phyloP scores from a whole-genome alignment of 257 asterid species.

The Ilex aquifolium region DNA sequence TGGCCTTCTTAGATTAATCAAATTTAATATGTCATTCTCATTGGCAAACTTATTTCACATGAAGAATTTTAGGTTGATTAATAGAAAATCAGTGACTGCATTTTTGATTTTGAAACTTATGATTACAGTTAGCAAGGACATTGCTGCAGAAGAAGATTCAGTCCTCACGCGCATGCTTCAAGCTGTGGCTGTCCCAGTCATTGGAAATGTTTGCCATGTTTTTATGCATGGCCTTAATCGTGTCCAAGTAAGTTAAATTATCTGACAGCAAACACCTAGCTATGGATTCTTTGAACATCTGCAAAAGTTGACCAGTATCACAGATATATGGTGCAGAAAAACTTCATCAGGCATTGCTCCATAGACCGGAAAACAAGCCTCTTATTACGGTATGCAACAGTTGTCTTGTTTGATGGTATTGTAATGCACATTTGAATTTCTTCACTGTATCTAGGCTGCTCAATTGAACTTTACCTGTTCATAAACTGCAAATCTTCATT shows the following conservation, averaged over 20 bases:
- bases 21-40: too few relatives aligned
- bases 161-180: constrained; percentile 66
- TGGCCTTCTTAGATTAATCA: too few relatives aligned
- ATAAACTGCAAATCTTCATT: too few relatives aligned
- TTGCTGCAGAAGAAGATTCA: constrained; percentile 66
- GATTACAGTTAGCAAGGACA: constrained; percentile 57
- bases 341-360: constrained; percentile 47
- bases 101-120: neutral
- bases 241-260: constrained; percentile 44
- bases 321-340: constrained; percentile 88
- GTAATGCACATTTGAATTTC: constrained; percentile 1
- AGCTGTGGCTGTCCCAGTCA: constrained; percentile 82
- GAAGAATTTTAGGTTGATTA: neutral
- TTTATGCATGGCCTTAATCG: constrained; percentile 93
- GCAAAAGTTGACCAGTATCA: constrained; percentile 8
- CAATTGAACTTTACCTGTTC: neutral
- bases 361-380: constrained; percentile 59
- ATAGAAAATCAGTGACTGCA: neutral
- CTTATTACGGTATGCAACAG: constrained; percentile 58
- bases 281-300: neutral
- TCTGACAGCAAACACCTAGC: neutral
- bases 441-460: neutral
- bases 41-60: too few relatives aligned
- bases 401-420: constrained; percentile 12
- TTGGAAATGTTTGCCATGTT: constrained; percentile 89